Base-by-base conservation (phyloP, 352 stramenopile species). In the Globisporangium viniferum region DNA sequence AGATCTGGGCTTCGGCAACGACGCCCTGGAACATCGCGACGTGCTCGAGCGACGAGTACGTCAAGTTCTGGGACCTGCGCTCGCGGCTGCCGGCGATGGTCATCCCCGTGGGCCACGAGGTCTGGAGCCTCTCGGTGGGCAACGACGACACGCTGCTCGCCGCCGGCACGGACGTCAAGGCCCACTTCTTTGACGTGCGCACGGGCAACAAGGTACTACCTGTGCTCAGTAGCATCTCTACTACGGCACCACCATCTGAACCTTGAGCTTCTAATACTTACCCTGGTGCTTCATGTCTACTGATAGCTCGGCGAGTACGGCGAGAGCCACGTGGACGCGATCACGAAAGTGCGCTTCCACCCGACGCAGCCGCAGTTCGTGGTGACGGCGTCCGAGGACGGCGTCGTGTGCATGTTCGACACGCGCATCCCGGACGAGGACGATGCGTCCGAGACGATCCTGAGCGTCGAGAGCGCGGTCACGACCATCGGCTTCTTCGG, bases 321-420 rank as follows among this genome's bases (percentile, higher is more conserved):
- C 24, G 91, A 97, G 65, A 95, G 88, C 71, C 90, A 97, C 74
- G 84, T 94, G 27, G 90, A 97, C 68, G 82, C 88, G 41, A 80
- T 97, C 57, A 97, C 91, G 41, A 84, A 92, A 51, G 89, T 97
- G 29, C 84, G 80, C 3, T 97, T 96, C 76, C 88, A 96, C 66
- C 91, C 91, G 46, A 81, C 75, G 41, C 82, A 92, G 31, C 77
- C 66, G 29, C 76, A 82, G 15, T 93, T 91, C 70, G 79, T 97
- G 35, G 84, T 93, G 54, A 96, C 91, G n/a, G 91, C 86, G 6
- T 97, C 90, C 2, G 91, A 97, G 65, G 91, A 97, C 70, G 91
- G 91, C 60, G 77, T 97, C 55, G 90, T 97, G 75, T 97, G 90
- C 72, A 90, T 95, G 67, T 97, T 95, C 62, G 87, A 97, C 67